phyloP scores from a whole-genome alignment of 768 basidiomycete genomes.

The Dacryopinax primogenitus region DNA sequence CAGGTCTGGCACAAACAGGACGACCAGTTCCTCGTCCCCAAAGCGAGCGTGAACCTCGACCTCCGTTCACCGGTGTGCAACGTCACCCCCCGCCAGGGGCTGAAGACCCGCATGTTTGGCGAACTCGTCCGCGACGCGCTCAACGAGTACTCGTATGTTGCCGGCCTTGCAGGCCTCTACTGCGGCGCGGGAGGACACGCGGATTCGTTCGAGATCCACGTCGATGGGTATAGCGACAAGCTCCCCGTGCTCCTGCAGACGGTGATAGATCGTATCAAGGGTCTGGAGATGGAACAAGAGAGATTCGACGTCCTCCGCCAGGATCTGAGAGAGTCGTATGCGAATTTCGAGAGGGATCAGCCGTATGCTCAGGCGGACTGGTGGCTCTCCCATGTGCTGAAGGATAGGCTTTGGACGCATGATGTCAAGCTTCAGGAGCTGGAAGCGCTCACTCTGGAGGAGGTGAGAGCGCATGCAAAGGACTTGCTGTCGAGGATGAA shows the following conservation, averaged over 20 bases:
- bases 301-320: constrained; percentile 74
- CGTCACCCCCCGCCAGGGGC: constrained; percentile 46
- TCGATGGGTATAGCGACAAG: constrained; percentile 90
- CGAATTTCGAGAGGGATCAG: constrained; percentile 78
- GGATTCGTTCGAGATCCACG: constrained; percentile 52
- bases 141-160: constrained; percentile 83
- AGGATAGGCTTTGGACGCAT: constrained; percentile 60
- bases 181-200: constrained; percentile 54
- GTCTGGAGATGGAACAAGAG: constrained; percentile 50
- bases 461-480: constrained; percentile 49
- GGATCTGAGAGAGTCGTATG: constrained; percentile 60
- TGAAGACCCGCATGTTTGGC: constrained; percentile 64
- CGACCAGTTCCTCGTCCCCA: constrained; percentile 91
- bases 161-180: constrained; percentile 74
- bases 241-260: constrained; percentile 53
- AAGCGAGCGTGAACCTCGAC: constrained; percentile 63
- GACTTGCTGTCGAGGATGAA: constrained; percentile 51
- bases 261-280: constrained; percentile 56
- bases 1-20: constrained; percentile 95
- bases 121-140: constrained; percentile 82
- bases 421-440: constrained; percentile 66
- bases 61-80: constrained; percentile 39
- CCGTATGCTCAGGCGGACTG: constrained; percentile 70
- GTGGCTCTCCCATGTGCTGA: constrained; percentile 55
- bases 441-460: constrained; percentile 62